Percentiles rank a stretch among this genome's conserved stretches.
These are phyloP conservation scores for Ophiostoma angusticollis DNA, from an alignment of 2,329 filamentous ascomycete species.

Conservation along the genomic window DNA sequence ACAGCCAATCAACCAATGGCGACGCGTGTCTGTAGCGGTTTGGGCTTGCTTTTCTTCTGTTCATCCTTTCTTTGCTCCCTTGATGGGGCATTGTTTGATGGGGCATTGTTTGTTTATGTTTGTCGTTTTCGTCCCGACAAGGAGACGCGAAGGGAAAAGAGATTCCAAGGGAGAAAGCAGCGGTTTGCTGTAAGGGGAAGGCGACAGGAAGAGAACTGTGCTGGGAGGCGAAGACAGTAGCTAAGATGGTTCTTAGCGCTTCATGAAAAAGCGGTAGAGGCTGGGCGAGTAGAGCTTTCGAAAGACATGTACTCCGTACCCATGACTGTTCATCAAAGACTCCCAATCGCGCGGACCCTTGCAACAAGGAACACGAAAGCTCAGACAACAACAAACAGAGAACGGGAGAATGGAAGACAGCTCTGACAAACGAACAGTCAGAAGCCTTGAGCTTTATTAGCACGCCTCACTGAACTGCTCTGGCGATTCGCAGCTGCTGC, in stretches of 20 bases:
- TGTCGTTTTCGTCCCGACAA: background rate
- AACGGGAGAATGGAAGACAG: background rate
- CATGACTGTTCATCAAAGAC: too few species aligned
- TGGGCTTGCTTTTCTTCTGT: background rate
- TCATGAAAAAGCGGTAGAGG: too few species aligned
- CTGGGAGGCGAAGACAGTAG: too few species aligned
- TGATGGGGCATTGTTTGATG: too few species aligned
- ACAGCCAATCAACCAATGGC: constrained; percentile 1
- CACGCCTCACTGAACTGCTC: too few species aligned
- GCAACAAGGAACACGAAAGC: background rate
- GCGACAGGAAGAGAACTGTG: background rate
- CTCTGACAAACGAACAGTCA: constrained; percentile 1
- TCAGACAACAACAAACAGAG: constrained; percentile 3
- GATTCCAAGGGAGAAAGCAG: constrained; percentile 1
- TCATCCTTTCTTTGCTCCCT: background rate
- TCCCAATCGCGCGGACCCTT: too few species aligned
- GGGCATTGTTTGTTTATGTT: constrained; percentile 7
- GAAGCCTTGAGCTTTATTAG: too few species aligned
- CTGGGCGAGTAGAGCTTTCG: too few species aligned
- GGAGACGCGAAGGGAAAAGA: background rate
- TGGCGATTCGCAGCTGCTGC: too few species aligned
- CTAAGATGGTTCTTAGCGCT: too few species aligned
- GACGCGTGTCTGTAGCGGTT: constrained; percentile 1
- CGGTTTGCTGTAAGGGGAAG: too few species aligned
- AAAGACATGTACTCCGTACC: too few species aligned